Conservation (phyloP, 306 rosid species). For the Senna siamea region DNA sequence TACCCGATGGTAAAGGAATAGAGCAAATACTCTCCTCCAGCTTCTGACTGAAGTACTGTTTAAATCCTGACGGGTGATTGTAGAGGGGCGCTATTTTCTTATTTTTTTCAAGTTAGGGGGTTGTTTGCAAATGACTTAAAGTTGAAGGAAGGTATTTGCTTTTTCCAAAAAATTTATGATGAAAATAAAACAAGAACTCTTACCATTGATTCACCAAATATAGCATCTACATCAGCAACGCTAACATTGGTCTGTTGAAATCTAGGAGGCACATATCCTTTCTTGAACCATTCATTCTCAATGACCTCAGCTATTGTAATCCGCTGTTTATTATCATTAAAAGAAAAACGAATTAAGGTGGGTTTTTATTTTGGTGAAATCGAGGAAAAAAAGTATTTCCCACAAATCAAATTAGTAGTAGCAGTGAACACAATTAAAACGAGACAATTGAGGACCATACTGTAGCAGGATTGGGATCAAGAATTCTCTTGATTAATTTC, state of each 20-base stretch:
- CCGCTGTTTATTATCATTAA: slow-evolving; percentile 62
- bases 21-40: neutral
- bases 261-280: slow-evolving; percentile 82
- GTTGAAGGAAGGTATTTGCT: neutral
- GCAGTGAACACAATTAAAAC: slow-evolving; percentile 2
- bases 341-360: slow-evolving; percentile 25
- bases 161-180: slow-evolving; percentile 16
- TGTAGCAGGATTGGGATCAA: slow-evolving; percentile 83
- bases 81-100: neutral
- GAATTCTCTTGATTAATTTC: slow-evolving; percentile 82
- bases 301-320: slow-evolving; percentile 80
- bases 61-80: too few species aligned
- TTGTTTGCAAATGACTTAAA: neutral
- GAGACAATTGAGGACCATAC: slow-evolving; percentile 52
- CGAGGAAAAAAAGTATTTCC: slow-evolving; percentile 24
- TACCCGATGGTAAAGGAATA: neutral
- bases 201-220: slow-evolving; percentile 73
- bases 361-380: slow-evolving; percentile 12
- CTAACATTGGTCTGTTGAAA: slow-evolving; percentile 77
- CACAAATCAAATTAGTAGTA: slow-evolving; percentile 16
- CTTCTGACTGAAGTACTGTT: neutral
- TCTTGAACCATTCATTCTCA: slow-evolving; percentile 96
- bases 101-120: neutral
- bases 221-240: slow-evolving; percentile 75
- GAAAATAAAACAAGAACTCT: slow-evolving; percentile 31